Conservation (phyloP, 805 yeast genomes). For the Ascoidea asiatica region DNA sequence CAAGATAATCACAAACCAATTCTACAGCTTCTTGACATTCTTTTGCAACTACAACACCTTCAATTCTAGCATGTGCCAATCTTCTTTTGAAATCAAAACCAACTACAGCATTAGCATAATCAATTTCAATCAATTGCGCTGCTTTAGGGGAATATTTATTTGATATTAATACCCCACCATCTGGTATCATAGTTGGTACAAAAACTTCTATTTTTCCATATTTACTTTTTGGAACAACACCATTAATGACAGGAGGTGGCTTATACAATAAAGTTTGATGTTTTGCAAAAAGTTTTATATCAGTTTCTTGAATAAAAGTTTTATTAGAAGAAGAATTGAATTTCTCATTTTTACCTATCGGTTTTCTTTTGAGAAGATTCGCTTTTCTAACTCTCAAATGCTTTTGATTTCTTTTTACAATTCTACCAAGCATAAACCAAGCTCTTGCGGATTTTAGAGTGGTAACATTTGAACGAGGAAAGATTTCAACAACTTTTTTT, state of each 20-base stretch:
- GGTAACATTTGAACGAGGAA: conserved; percentile 50
- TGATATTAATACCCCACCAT: conserved; percentile 52
- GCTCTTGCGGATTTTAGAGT: conserved; percentile 59
- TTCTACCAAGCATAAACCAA: conserved; percentile 78
- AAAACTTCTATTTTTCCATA: conserved; percentile 80
- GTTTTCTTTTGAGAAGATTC: conserved; percentile 12
- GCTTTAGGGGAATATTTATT: conserved; percentile 50
- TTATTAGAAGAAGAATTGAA: no score
- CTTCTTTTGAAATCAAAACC: conserved; percentile 63
- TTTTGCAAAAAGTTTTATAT: conserved; percentile 57
- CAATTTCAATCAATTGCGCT: conserved; percentile 55
- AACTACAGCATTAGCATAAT: conserved; percentile 77
- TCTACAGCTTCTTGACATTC: conserved; percentile 49
- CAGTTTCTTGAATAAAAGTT: conserved; percentile 33
- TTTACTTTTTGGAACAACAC: conserved; percentile 59
- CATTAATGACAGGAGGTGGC: conserved; percentile 57
- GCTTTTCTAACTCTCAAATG: conserved; percentile 34
- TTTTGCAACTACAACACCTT: conserved; percentile 64
- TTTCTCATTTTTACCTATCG: conserved; percentile 2
- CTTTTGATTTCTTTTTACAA: conserved; percentile 55
- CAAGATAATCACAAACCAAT: conserved; percentile 32
- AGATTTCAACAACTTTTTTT: conserved; percentile 44
- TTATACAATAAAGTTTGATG: conserved; percentile 61
- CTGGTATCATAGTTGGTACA: conserved; percentile 70
- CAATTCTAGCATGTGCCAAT: conserved; percentile 24